These are phyloP conservation scores for Entonaema liquescens DNA, from an alignment of 495 filamentous ascomycete genomes.

Conservation along the genomic window DNA sequence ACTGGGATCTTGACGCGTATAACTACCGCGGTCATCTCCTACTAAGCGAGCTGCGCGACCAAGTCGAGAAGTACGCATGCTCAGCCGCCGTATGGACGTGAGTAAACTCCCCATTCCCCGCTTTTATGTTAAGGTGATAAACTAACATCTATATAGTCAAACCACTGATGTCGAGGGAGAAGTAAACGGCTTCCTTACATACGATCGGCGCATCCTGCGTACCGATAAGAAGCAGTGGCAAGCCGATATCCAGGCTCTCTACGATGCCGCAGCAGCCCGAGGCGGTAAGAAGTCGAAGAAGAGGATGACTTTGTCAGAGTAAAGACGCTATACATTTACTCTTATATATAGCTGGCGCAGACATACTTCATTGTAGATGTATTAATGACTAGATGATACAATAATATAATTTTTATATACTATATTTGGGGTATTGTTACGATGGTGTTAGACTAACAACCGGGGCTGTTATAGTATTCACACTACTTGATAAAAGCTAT, in stretches of 20 bases:
- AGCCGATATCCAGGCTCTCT: slow-evolving; percentile 66
- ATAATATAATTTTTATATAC: not conserved
- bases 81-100: slow-evolving; percentile 45
- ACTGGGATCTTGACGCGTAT: slow-evolving; percentile 64
- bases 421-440: not conserved
- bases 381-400: not conserved
- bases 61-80: slow-evolving; percentile 65
- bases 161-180: slow-evolving; percentile 80
- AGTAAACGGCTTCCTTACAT: slow-evolving; percentile 74
- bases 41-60: slow-evolving; percentile 65
- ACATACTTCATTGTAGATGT: slow-evolving; percentile 1
- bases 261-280: slow-evolving; percentile 57
- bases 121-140: not conserved
- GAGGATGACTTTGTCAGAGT: slow-evolving; percentile 11
- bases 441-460: too few relatives aligned
- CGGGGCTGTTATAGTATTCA: too few relatives aligned
- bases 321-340: not conserved
- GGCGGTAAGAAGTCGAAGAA: slow-evolving; percentile 32
- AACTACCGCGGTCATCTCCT: slow-evolving; percentile 67
- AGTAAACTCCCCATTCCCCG: slow-evolving; percentile 13
- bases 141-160: slow-evolving; percentile 57
- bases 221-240: slow-evolving; percentile 67
- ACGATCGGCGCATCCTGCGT: slow-evolving; percentile 66
- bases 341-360: slow-evolving; percentile 1
- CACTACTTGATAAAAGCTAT: too few relatives aligned